A percentile compares a stretch with the other conserved stretches of the same genome.
Evolutionary conservation across 2,329 filamentous ascomycete genomes (phyloP).

Genomic region (Teratosphaeria pseudoeucalypti): DNA sequence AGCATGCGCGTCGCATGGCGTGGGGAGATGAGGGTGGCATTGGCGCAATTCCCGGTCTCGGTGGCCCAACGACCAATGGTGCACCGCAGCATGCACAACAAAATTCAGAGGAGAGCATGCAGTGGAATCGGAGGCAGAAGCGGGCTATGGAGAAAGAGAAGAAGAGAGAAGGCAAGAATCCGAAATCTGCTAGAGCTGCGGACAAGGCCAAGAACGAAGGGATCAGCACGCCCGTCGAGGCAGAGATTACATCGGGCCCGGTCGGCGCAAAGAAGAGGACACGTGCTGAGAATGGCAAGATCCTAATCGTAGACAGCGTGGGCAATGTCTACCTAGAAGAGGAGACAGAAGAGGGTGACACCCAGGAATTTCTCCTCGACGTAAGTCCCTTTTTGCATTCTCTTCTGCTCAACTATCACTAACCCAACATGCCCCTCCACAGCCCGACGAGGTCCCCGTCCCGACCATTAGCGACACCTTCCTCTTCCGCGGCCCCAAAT

Average conservation of each 20-base stretch:
- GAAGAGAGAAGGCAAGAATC: slow-evolving; percentile 48
- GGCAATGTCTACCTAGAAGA: slow-evolving; percentile 96
- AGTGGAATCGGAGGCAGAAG: slow-evolving; percentile 70
- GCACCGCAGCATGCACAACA: slow-evolving; percentile 22
- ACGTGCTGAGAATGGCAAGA: slow-evolving; percentile 88
- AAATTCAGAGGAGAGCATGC: slow-evolving; percentile 42
- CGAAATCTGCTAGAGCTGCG: slow-evolving; percentile 31
- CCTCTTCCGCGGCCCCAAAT: slow-evolving; percentile 67
- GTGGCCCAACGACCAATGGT: slow-evolving; percentile 25
- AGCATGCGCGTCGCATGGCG: slow-evolving; percentile 73
- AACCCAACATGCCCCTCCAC: slow-evolving; percentile 1
- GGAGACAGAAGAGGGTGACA: slow-evolving; percentile 73
- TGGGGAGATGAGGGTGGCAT: slow-evolving; percentile 74
- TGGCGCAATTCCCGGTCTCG: slow-evolving; percentile 56
- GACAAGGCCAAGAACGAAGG: slow-evolving; percentile 36
- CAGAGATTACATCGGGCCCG: slow-evolving; percentile 45
- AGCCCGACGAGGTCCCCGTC: slow-evolving; percentile 68
- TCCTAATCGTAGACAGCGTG: slow-evolving; percentile 80
- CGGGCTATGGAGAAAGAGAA: slow-evolving; percentile 78
- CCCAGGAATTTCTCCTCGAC: slow-evolving; percentile 77
- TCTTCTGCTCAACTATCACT: neutral
- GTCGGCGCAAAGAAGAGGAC: slow-evolving; percentile 77
- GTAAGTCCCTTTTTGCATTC: slow-evolving; percentile 44
- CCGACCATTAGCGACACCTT: slow-evolving; percentile 77
- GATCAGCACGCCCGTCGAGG: slow-evolving; percentile 46